A percentile compares a stretch with the other conserved stretches of the same genome.
phyloP scores from a whole-genome alignment of 441 rosid genomes.

The Pelargonium australe region DNA sequence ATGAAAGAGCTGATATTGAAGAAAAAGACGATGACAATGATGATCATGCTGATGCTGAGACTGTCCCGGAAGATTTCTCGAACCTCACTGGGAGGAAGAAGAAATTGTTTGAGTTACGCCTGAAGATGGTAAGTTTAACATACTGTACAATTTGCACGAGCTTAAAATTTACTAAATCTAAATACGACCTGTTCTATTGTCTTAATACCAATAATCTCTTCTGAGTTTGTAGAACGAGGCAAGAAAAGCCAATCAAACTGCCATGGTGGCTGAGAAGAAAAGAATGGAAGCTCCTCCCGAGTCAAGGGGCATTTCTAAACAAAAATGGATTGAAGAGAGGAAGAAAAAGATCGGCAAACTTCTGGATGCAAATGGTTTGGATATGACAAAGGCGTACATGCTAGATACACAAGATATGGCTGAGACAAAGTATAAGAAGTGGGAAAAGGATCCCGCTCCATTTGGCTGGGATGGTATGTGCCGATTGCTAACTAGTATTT shows the following conservation, averaged over 20 bases:
- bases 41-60: conserved; percentile 31
- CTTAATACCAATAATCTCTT: background rate
- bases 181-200: conserved; percentile 11
- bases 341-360: conserved; percentile 85
- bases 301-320: conserved; percentile 81
- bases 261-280: conserved; percentile 84
- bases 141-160: conserved; percentile 1
- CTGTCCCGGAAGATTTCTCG: conserved; percentile 41
- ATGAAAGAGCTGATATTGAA: conserved; percentile 37
- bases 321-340: conserved; percentile 88
- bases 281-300: conserved; percentile 77
- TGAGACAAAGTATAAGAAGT: conserved; percentile 81
- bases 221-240: conserved; percentile 56
- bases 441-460: conserved; percentile 96
- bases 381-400: conserved; percentile 70
- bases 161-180: background rate
- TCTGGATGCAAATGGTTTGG: conserved; percentile 86
- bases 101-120: conserved; percentile 67
- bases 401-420: conserved; percentile 88
- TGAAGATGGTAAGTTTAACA: conserved; percentile 57
- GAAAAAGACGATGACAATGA: conserved; percentile 36
- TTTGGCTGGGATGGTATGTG: conserved; percentile 89
- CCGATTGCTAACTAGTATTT: background rate
- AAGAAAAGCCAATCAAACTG: conserved; percentile 81
- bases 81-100: conserved; percentile 83